These are phyloP conservation scores for Venturia aucupariae DNA, from an alignment of 2,329 filamentous ascomycete species.

Conservation along the genomic window DNA sequence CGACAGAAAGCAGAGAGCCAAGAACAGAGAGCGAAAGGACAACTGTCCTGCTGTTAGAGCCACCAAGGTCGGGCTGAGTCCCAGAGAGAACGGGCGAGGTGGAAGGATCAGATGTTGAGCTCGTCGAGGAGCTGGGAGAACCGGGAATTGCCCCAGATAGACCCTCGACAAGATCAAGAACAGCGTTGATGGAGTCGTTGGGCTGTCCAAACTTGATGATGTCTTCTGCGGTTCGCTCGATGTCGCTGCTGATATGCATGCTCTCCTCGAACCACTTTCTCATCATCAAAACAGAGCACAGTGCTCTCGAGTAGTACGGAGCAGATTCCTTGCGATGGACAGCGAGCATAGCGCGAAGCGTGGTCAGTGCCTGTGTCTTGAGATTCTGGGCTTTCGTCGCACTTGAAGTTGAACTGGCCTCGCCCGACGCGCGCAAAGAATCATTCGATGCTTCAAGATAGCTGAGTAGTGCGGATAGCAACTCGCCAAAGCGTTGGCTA, in stretches of 20 bases:
- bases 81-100: slow-evolving; percentile 26
- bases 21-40: slow-evolving; percentile 34
- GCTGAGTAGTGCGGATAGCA: slow-evolving; percentile 59
- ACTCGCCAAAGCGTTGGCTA: slow-evolving; percentile 59
- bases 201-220: slow-evolving; percentile 58
- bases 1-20: slow-evolving; percentile 26
- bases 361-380: slow-evolving; percentile 64
- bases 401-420: slow-evolving; percentile 37
- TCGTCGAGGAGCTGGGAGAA: slow-evolving; percentile 13
- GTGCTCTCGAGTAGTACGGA: slow-evolving; percentile 56
- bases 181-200: slow-evolving; percentile 38
- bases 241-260: slow-evolving; percentile 62
- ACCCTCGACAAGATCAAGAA: slow-evolving; percentile 29
- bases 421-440: slow-evolving; percentile 17
- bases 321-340: slow-evolving; percentile 57
- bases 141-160: slow-evolving; percentile 21
- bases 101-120: slow-evolving; percentile 20
- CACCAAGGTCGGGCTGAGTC: neutral
- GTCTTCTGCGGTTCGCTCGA: slow-evolving; percentile 65
- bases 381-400: slow-evolving; percentile 61
- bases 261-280: slow-evolving; percentile 58
- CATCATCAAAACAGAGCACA: slow-evolving; percentile 57
- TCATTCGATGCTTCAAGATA: slow-evolving; percentile 55
- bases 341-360: slow-evolving; percentile 63
- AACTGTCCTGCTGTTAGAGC: slow-evolving; percentile 22